These are phyloP conservation scores for Sordariomycetes sp. DNA, from an alignment of 2,329 filamentous ascomycete species.

Conservation along the genomic window DNA sequence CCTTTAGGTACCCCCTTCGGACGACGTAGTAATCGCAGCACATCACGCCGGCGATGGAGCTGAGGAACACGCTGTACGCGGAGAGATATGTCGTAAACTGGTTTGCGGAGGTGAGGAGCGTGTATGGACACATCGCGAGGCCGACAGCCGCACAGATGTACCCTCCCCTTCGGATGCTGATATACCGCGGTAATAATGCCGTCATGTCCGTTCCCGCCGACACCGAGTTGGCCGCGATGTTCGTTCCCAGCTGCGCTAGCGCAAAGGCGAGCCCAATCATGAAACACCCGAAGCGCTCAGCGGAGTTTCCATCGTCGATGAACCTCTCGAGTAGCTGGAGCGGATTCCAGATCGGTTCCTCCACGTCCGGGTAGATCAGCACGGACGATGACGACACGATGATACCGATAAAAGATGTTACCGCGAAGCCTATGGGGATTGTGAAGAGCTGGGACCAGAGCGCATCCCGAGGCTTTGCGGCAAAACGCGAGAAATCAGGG, in stretches of 20 bases:
- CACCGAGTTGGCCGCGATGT: slow-evolving; percentile 77
- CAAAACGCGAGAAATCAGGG: slow-evolving; percentile 78
- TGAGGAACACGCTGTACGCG: slow-evolving; percentile 88
- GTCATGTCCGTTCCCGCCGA: slow-evolving; percentile 76
- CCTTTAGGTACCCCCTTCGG: slow-evolving; percentile 66
- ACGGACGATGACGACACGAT: slow-evolving; percentile 61
- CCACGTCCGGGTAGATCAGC: slow-evolving; percentile 46
- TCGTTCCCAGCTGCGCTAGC: slow-evolving; percentile 73
- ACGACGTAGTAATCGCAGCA: slow-evolving; percentile 79
- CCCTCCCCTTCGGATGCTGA: slow-evolving; percentile 77
- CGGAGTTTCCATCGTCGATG: slow-evolving; percentile 54
- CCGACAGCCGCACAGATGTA: slow-evolving; percentile 74
- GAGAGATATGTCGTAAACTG: slow-evolving; percentile 87
- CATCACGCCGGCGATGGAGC: slow-evolving; percentile 86
- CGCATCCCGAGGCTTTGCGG: slow-evolving; percentile 60
- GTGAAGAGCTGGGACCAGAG: slow-evolving; percentile 69
- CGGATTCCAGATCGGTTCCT: slow-evolving; percentile 55
- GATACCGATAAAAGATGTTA: slow-evolving; percentile 79
- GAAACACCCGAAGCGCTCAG: slow-evolving; percentile 62
- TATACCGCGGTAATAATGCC: slow-evolving; percentile 62
- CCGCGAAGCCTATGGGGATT: slow-evolving; percentile 56
- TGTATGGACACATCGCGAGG: slow-evolving; percentile 78
- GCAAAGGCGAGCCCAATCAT: slow-evolving; percentile 58
- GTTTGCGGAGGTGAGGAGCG: slow-evolving; percentile 60
- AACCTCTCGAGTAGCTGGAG: slow-evolving; percentile 53